These are phyloP conservation scores for Inonotus hispidus DNA, from an alignment of 1,284 basidiomycete genomes.

Conservation along the genomic window DNA sequence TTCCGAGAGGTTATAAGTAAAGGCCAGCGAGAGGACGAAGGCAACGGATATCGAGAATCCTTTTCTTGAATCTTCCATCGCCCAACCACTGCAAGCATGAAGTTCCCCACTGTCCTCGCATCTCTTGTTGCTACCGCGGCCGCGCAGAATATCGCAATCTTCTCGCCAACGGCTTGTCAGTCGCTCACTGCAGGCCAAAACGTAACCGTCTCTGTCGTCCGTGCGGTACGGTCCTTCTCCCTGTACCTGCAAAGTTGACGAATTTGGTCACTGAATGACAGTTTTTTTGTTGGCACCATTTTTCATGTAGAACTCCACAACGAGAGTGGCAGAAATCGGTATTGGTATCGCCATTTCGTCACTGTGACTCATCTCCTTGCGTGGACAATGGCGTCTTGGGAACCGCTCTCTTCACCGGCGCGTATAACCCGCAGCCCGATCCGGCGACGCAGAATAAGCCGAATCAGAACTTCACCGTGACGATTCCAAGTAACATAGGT, in stretches of 20 bases:
- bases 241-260: neutral
- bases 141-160: conserved; percentile 39
- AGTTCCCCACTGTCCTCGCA: conserved; percentile 4
- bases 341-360: conserved; percentile 37
- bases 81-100: neutral
- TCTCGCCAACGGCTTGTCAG: conserved; percentile 31
- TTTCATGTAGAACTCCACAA: conserved; percentile 32
- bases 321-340: conserved; percentile 36
- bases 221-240: conserved; percentile 33
- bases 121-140: conserved; percentile 21
- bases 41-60: too few species aligned
- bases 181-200: conserved; percentile 32
- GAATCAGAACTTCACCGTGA: conserved; percentile 48
- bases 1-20: too few species aligned
- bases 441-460: conserved; percentile 26
- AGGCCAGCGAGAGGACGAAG: too few species aligned
- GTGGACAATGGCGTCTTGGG: conserved; percentile 33
- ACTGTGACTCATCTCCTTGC: conserved; percentile 32
- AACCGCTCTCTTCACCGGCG: conserved; percentile 39
- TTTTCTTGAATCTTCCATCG: neutral
- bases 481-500: conserved; percentile 31
- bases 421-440: conserved; percentile 35
- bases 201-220: conserved; percentile 38
- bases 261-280: neutral
- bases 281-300: neutral